Evolutionary conservation across 192 early-diverging fungal species (phyloP), one percentile per base, ranked within the genome.

Genomic region (Backusella westeae): DNA sequence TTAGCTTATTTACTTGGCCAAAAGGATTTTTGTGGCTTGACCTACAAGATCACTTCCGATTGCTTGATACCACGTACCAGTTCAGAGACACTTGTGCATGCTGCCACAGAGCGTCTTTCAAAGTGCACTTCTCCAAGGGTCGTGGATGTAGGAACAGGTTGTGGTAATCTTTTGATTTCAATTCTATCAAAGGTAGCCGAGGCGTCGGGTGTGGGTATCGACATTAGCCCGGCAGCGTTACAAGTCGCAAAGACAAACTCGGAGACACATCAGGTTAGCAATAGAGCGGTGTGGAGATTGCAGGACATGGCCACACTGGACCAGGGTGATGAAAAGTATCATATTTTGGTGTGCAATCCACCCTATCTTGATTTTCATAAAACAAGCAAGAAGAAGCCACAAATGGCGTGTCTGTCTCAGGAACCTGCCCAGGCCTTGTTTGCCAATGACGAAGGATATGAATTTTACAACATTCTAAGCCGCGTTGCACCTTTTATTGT

Each of bases 81-180:
- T 56, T 91, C 93, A 21, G 90, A 94, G 71, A 88, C 85, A 0
- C 82, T 94, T 32, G 92, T 92, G 0, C 19, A 84, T 12, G 81
- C 91, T 5, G 81, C 87, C 2, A 65, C 89, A 19, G 67, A 72
- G 3, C 21, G 78, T 39, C 35, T 86, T 1, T 10, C 46, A 26
- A 15, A 44, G 6, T 17, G 56, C 26, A 26, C 70, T 32, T 17
- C 65, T 41, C 73, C 59, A 36, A 73, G 79, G 8, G 74, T 93
- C 15, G 41, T 94, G 71, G 93, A 94, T 78, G 79, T 94, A 5
- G 93, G 93, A 2, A 94, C 93, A 2, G 93, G 93, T 1, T 88
- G 86, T 68, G 93, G 93, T 0, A 93, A 92, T 77, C 75, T 94
- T 17, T 69, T 94, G 1, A 15, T 94, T 7, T 87, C 93, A 0